phyloP scores from a whole-genome alignment of 1,284 basidiomycete species.

The Cryptococcus sp. region DNA sequence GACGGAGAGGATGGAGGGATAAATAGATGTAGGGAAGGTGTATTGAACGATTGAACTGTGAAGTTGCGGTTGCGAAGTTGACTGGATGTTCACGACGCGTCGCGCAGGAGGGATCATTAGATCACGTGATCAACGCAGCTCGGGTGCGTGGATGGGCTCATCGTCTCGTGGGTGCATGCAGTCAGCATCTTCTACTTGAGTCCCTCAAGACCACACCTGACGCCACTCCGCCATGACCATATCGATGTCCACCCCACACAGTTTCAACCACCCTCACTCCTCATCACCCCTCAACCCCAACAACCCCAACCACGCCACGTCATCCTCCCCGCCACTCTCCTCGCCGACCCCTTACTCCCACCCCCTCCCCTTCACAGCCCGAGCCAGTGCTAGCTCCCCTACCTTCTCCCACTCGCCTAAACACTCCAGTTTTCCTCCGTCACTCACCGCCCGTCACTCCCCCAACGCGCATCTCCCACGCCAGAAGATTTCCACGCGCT shows the following conservation, averaged over 20 bases:
- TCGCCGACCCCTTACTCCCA: neutral
- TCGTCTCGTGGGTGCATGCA: too few relatives aligned
- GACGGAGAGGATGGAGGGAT: neutral
- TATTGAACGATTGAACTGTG: neutral
- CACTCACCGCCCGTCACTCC: neutral
- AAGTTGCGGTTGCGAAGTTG: neutral
- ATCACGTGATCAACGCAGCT: too few relatives aligned
- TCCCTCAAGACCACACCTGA: too few relatives aligned
- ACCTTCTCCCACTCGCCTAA: neutral
- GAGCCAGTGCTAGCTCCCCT: neutral
- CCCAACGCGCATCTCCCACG: neutral
- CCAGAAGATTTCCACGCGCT: too few relatives aligned
- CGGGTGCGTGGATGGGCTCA: too few relatives aligned
- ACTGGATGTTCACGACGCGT: too few relatives aligned
- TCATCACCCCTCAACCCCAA: slow-evolving; percentile 2
- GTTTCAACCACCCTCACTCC: neutral
- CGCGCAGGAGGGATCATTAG: too few relatives aligned
- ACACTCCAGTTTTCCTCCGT: neutral
- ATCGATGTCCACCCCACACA: neutral
- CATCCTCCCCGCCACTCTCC: neutral
- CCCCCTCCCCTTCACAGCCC: neutral
- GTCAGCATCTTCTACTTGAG: too few relatives aligned
- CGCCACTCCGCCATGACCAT: too few relatives aligned
- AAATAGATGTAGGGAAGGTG: neutral
- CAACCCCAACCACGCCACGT: neutral